Conservation (phyloP, 1,284 basidiomycete genomes). For the Malassezia vespertilionis region DNA sequence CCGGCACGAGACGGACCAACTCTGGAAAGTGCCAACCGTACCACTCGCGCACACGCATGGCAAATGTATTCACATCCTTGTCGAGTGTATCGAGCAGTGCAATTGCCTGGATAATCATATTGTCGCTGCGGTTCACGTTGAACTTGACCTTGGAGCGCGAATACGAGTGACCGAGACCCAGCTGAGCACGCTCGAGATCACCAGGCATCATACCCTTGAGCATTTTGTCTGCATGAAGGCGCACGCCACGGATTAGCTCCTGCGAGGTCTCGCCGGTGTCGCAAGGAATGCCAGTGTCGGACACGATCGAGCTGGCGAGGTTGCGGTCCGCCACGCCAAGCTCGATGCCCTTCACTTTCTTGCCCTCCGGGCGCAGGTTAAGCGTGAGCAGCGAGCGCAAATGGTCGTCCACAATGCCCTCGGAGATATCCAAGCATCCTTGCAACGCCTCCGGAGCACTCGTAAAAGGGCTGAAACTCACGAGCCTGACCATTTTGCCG, state of each 20-base stretch:
- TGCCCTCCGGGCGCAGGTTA: conserved; percentile 67
- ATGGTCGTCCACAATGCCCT: conserved; percentile 81
- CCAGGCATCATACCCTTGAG: conserved; percentile 73
- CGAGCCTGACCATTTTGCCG: conserved; percentile 79
- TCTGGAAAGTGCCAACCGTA: conserved; percentile 99
- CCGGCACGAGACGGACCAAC: conserved; percentile 82
- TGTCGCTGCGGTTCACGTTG: conserved; percentile 98
- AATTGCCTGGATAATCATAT: conserved; percentile 99
- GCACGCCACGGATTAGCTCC: conserved; percentile 85
- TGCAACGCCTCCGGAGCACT: conserved; percentile 89
- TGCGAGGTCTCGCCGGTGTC: conserved; percentile 75
- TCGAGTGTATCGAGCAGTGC: conserved; percentile 96
- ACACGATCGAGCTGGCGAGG: conserved; percentile 71
- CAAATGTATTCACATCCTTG: conserved; percentile 98
- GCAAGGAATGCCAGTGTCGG: conserved; percentile 66
- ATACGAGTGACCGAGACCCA: conserved; percentile 94
- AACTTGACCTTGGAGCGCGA: conserved; percentile 90
- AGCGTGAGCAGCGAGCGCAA: conserved; percentile 77
- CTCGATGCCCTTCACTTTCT: conserved; percentile 62
- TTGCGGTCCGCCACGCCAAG: conserved; percentile 73
- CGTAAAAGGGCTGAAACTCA: conserved; percentile 90
- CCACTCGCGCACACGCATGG: conserved; percentile 97
- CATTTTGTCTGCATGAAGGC: conserved; percentile 81
- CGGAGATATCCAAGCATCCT: conserved; percentile 91
- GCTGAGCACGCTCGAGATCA: conserved; percentile 73